Evolutionary conservation across 108 stramenopile species (phyloP).

Genomic region (Schizochytrium sp.): DNA sequence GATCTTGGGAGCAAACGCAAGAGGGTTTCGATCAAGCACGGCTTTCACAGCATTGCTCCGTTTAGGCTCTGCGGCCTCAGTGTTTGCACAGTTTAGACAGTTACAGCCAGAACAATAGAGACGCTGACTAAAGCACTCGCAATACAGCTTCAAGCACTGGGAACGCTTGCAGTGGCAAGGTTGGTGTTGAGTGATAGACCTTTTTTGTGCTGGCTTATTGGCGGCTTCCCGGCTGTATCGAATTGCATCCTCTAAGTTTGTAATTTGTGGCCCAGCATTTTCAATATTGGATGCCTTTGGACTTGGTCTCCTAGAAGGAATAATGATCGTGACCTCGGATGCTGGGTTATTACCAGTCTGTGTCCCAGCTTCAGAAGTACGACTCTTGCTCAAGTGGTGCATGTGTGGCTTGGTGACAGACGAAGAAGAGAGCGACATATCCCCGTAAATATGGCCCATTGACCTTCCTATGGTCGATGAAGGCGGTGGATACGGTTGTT

Average conservation of each 20-base stretch:
- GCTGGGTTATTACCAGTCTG: too few species aligned
- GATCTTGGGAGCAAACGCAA: constrained; percentile 1
- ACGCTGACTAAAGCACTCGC: constrained; percentile 67
- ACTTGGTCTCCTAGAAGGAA: background rate
- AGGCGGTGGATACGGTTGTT: too few species aligned
- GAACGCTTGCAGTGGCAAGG: constrained; percentile 71
- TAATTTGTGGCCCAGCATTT: background rate
- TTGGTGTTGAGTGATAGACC: constrained; percentile 4
- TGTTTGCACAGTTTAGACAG: constrained; percentile 4
- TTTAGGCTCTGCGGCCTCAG: background rate
- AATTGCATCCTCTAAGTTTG: constrained; percentile 7
- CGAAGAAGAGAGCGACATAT: too few species aligned
- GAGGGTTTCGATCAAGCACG: constrained; percentile 28
- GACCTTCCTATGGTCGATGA: too few species aligned
- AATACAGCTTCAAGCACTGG: constrained; percentile 72
- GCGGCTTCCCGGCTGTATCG: constrained; percentile 37
- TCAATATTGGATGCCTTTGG: background rate
- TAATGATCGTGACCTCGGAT: background rate
- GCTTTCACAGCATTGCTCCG: constrained; percentile 1
- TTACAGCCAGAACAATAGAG: constrained; percentile 49
- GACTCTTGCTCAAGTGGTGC: too few species aligned
- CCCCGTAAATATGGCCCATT: too few species aligned
- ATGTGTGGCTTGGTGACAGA: too few species aligned
- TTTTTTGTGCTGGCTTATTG: background rate
- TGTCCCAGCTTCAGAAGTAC: too few species aligned